Evolutionary conservation across 106 monocot species (phyloP).

Genomic region (Allium cepa): DNA sequence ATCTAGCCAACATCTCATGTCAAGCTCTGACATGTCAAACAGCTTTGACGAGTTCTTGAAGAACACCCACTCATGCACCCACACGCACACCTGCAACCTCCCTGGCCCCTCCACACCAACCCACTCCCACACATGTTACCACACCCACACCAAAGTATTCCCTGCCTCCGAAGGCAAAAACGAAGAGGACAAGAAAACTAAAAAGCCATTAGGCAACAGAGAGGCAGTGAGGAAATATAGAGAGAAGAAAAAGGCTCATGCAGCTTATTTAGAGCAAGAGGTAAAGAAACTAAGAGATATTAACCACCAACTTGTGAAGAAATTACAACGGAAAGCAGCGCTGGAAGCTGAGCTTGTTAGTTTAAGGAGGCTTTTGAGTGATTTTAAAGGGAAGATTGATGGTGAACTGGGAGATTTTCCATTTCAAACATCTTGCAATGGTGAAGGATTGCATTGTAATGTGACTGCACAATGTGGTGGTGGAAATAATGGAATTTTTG

Average conservation of each 20-base stretch:
- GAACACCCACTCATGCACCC: constrained; percentile 57
- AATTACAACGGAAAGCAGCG: constrained; percentile 52
- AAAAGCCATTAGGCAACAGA: constrained; percentile 60
- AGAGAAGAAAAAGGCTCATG: constrained; percentile 91
- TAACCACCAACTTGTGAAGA: constrained; percentile 66
- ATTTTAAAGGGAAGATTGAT: constrained; percentile 62
- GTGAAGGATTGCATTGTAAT: constrained; percentile 23
- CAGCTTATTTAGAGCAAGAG: constrained; percentile 75
- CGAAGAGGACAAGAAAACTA: constrained; percentile 18
- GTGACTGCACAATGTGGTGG: constrained; percentile 10
- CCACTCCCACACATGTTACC: constrained; percentile 82
- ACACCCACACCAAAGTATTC: constrained; percentile 60
- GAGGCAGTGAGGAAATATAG: constrained; percentile 88
- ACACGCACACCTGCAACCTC: constrained; percentile 84
- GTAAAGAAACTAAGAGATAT: constrained; percentile 43
- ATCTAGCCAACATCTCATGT: constrained; percentile 28
- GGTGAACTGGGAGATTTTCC: constrained; percentile 53
- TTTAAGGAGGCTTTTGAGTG: constrained; percentile 43
- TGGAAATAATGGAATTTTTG: constrained; percentile 13
- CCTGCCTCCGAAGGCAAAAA: constrained; percentile 12
- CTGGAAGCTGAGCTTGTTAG: constrained; percentile 74
- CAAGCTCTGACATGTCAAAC: constrained; percentile 26
- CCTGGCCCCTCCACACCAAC: constrained; percentile 39
- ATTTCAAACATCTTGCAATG: constrained; percentile 45
- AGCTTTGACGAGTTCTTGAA: constrained; percentile 55